A percentile compares a stretch with the other conserved stretches of the same genome.
Conservation (phyloP, 2,329 filamentous ascomycete species). For the Claviceps spartinae region DNA sequence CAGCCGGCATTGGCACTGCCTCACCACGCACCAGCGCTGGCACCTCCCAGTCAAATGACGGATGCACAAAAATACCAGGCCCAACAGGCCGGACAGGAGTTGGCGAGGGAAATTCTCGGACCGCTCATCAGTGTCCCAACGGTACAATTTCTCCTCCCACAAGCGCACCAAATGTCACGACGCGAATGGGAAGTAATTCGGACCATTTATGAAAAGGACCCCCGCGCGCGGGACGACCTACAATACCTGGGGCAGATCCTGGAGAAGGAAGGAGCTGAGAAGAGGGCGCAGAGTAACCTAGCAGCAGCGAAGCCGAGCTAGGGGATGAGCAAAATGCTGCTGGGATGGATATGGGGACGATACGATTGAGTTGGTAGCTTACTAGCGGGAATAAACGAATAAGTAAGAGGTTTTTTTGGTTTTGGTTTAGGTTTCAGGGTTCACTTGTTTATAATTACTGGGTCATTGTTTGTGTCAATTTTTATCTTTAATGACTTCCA, state of each 20-base stretch:
- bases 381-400: no score
- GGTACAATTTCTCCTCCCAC: slow-evolving; percentile 54
- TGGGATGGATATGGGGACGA: background rate
- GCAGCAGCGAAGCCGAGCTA: slow-evolving; percentile 3
- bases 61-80: slow-evolving; percentile 26
- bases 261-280: slow-evolving; percentile 30
- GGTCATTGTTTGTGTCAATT: no score
- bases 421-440: no score
- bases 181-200: slow-evolving; percentile 63
- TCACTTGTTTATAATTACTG: no score
- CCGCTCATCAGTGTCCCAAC: slow-evolving; percentile 48
- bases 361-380: background rate
- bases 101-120: slow-evolving; percentile 52
- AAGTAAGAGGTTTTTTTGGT: no score
- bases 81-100: slow-evolving; percentile 38
- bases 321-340: background rate
- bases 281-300: slow-evolving; percentile 6
- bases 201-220: slow-evolving; percentile 52
- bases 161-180: slow-evolving; percentile 54
- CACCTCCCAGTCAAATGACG: slow-evolving; percentile 10
- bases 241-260: slow-evolving; percentile 41
- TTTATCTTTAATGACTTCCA: no score
- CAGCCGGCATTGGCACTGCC: slow-evolving; percentile 2
- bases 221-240: slow-evolving; percentile 49
- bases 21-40: slow-evolving; percentile 2